Conservation (phyloP, 352 stramenopile genomes). For the Globisporangium recalcitrans region DNA sequence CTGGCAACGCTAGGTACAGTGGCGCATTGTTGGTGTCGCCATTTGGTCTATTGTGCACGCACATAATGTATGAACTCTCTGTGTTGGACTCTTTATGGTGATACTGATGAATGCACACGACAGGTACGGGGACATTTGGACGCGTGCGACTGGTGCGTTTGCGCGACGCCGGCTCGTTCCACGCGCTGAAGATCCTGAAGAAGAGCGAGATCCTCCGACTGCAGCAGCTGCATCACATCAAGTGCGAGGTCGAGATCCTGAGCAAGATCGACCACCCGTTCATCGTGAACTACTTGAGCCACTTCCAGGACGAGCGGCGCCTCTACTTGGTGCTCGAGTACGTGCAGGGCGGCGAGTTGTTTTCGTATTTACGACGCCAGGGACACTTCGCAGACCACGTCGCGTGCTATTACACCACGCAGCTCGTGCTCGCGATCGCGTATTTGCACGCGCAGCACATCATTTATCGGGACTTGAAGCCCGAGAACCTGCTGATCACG, state of each 20-base stretch:
- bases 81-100: background rate
- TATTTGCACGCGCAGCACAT: constrained; percentile 91
- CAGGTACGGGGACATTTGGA: constrained; percentile 86
- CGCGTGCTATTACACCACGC: constrained; percentile 85
- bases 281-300: constrained; percentile 82
- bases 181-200: constrained; percentile 91
- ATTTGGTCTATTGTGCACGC: background rate
- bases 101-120: background rate
- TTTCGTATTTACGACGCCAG: constrained; percentile 86
- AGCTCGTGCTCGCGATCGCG: constrained; percentile 84
- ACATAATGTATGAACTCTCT: background rate
- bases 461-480: constrained; percentile 92
- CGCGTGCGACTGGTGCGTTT: constrained; percentile 81
- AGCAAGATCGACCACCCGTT: constrained; percentile 85
- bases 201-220: constrained; percentile 88
- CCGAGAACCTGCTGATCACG: constrained; percentile 91
- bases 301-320: constrained; percentile 88
- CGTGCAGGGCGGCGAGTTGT: constrained; percentile 90
- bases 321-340: constrained; percentile 92
- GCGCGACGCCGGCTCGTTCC: constrained; percentile 48
- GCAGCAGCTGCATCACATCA: constrained; percentile 89
- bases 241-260: constrained; percentile 90
- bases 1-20: constrained; percentile 57
- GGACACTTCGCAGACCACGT: constrained; percentile 76
- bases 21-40: background rate